Base-by-base conservation (phyloP, 768 basidiomycete species). In the Pleurotus cornucopiae region DNA sequence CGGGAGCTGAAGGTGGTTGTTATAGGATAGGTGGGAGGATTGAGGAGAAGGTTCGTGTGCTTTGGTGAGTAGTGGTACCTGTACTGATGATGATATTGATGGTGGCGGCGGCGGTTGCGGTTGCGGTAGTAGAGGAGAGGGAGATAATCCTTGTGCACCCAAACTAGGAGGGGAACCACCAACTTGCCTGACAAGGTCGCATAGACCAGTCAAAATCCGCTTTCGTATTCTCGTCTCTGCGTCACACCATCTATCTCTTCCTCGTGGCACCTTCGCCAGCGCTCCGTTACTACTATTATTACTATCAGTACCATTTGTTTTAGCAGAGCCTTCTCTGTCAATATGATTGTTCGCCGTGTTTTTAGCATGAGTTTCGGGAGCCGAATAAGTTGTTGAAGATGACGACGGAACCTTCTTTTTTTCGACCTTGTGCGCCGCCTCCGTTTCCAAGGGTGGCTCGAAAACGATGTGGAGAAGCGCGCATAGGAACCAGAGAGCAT, bases 401-500 rank as follows among this genome's bases (percentile, higher is more conserved):
- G 49, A 21, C 30, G 30, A 34, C 30, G 30, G 30, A 34, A 34
- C 30, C 30, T 34, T 34, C 30, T 34, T 34, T 12, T 13, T 41
- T 23, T 39, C 51, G 30, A 34, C 11, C 30, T 34, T 34, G 30
- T 34, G 30, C 30, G 30, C 30, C 7, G 39, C 14, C 16, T 14
- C 41, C 39, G 51, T 41, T 18, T 53, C 38, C n/a, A 44, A 21
- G 34, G 37, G 34, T 4, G 18, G 37, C 38, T 37, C 48, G 61
- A 73, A 69, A 37, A 76, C 57, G 54, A 69, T 57, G 57, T 78
- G 76, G 26, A 82, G 64, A 46, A 74, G 58, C 39, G 69, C 70
- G 62, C 80, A 82, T 26, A 82, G 67, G 66, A 79, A 83, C 81
- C 81, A 83, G 9, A 78, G 47, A 21, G 78, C 60, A 58, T 83